A percentile compares a stretch with the other conserved stretches of the same genome.
These are phyloP conservation scores for Benincasa hispida DNA, from an alignment of 306 rosid genomes.

Conservation along the genomic window DNA sequence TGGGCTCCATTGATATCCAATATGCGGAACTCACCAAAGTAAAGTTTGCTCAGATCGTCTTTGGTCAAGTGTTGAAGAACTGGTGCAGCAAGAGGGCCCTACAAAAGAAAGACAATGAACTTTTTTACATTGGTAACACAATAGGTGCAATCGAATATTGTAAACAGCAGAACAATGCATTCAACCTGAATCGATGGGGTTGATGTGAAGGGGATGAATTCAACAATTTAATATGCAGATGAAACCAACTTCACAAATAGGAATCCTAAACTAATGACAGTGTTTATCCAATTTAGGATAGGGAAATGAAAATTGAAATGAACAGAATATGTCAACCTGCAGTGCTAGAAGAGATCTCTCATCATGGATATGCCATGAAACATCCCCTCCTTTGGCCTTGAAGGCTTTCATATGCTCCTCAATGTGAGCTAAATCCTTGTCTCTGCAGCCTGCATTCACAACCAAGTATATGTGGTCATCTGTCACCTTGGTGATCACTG, in stretches of 20 bases:
- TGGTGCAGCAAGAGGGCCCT: slow-evolving; percentile 97
- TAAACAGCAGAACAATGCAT: not conserved
- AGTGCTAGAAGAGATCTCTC: slow-evolving; percentile 92
- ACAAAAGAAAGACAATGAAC: slow-evolving; percentile 1
- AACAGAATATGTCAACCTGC: slow-evolving; percentile 27
- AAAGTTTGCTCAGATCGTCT: slow-evolving; percentile 76
- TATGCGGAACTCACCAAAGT: slow-evolving; percentile 64
- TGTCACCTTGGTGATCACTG: slow-evolving; percentile 74
- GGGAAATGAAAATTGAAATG: not conserved
- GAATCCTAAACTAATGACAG: not conserved
- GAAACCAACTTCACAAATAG: not conserved
- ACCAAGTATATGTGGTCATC: slow-evolving; percentile 77
- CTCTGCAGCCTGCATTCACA: slow-evolving; percentile 93
- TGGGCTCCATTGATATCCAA: slow-evolving; percentile 69
- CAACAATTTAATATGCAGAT: not conserved
- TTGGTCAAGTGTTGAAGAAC: slow-evolving; percentile 81
- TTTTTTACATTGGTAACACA: not conserved
- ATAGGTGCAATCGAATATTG: not conserved
- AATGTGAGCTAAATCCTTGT: slow-evolving; percentile 88
- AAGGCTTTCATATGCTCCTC: slow-evolving; percentile 89
- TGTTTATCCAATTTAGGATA: not conserved
- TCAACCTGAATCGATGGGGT: not conserved
- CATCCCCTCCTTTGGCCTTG: slow-evolving; percentile 96
- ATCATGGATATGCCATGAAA: slow-evolving; percentile 91
- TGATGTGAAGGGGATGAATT: not conserved